phyloP scores from a whole-genome alignment of 306 rosid genomes.

The Clitoria ternatea region DNA sequence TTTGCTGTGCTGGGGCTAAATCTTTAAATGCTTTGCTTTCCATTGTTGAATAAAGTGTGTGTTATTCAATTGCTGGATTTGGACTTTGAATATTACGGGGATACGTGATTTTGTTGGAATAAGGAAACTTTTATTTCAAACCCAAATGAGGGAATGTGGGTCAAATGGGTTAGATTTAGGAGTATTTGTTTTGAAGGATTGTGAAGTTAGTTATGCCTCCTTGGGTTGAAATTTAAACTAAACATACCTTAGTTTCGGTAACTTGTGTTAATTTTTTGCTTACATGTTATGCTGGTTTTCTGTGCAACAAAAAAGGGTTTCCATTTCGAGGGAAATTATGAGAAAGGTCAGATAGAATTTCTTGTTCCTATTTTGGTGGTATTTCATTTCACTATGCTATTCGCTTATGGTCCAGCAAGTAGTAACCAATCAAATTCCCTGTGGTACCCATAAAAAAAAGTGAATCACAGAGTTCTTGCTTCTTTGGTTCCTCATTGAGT shows the following conservation, averaged over 20 bases:
- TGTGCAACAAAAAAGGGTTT: neutral
- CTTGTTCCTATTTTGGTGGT: neutral
- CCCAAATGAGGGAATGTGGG: neutral
- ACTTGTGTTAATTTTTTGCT: neutral
- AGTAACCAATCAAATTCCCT: neutral
- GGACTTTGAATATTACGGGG: constrained; percentile 5
- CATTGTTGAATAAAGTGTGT: neutral
- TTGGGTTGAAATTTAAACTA: neutral
- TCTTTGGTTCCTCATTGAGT: no score
- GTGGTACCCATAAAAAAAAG: neutral
- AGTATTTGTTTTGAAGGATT: neutral
- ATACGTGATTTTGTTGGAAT: neutral
- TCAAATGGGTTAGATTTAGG: neutral
- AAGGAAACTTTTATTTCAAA: neutral
- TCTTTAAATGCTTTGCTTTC: neutral
- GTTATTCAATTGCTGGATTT: neutral
- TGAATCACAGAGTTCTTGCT: neutral
- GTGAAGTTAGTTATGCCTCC: neutral
- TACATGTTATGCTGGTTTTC: neutral
- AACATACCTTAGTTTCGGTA: neutral
- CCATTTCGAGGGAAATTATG: neutral
- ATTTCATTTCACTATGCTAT: neutral
- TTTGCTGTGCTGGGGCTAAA: constrained; percentile 7
- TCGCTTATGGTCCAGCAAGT: neutral
- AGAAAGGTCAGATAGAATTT: neutral